Percentiles rank a stretch among this genome's conserved stretches.
Evolutionary conservation across 116 monocot genomes (phyloP).

Genomic region (Phalaenopsis hybrid): DNA sequence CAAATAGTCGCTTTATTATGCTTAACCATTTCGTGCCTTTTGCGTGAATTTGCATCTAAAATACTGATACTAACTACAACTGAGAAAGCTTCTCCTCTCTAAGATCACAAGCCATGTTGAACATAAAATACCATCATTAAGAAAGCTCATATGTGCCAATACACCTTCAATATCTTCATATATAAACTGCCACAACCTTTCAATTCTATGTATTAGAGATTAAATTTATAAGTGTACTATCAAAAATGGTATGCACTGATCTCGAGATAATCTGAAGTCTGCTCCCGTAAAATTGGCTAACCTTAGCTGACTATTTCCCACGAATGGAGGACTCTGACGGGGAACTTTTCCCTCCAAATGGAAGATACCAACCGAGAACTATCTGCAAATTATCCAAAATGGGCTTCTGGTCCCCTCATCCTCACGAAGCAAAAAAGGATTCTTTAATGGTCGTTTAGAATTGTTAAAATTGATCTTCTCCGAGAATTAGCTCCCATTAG

Average conservation of each 20-base stretch:
- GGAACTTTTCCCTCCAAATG: too few relatives aligned
- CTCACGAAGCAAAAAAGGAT: too few relatives aligned
- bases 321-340: too few relatives aligned
- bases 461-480: too few relatives aligned
- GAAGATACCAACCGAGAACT: not conserved
- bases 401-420: too few relatives aligned
- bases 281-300: too few relatives aligned
- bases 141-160: not conserved
- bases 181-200: not conserved
- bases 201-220: not conserved
- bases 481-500: too few relatives aligned
- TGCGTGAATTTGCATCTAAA: not conserved
- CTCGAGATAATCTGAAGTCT: too few relatives aligned
- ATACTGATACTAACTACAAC: not conserved
- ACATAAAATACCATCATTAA: not conserved
- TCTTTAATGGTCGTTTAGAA: too few relatives aligned
- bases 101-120: not conserved
- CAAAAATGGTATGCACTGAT: too few relatives aligned
- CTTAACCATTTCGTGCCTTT: not conserved
- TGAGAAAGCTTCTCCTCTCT: not conserved
- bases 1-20: not conserved
- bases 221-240: not conserved
- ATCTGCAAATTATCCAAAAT: constrained; percentile 7
- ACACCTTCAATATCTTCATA: not conserved
- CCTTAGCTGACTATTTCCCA: too few relatives aligned